Conservation (phyloP, 345 rosid species). For the Odontarrhena argentea region DNA sequence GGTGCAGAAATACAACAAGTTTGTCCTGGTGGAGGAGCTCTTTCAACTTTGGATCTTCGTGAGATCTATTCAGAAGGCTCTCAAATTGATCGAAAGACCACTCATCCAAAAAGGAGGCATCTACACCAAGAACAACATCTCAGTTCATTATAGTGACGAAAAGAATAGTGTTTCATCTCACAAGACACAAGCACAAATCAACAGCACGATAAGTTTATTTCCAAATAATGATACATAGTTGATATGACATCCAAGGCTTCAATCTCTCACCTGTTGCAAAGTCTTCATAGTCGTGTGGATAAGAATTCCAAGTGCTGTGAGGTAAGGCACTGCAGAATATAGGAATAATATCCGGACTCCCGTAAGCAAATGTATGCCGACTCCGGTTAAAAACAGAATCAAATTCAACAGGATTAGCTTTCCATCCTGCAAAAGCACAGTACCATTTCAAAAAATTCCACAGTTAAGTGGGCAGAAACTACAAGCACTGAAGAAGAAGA, state of each 20-base stretch:
- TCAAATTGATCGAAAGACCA: constrained; percentile 97
- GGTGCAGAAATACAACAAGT: constrained; percentile 84
- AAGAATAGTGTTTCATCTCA: neutral
- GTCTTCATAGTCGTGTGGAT: constrained; percentile 92
- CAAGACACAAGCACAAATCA: neutral
- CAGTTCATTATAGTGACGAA: constrained; percentile 11
- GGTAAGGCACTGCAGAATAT: constrained; percentile 84
- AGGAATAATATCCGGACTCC: constrained; percentile 96
- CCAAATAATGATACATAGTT: neutral
- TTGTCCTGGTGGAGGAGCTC: constrained; percentile 78
- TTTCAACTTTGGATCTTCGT: constrained; percentile 68
- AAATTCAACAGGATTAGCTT: constrained; percentile 96
- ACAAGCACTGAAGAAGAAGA: neutral
- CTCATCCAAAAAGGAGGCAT: constrained; percentile 98
- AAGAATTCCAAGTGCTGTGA: constrained; percentile 85
- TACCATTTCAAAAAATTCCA: constrained; percentile 6
- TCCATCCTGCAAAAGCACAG: constrained; percentile 70
- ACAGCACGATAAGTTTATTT: neutral
- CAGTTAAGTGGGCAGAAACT: constrained; percentile 1
- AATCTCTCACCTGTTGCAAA: constrained; percentile 77
- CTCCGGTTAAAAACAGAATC: constrained; percentile 93
- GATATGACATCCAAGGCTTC: constrained; percentile 5
- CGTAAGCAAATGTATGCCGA: constrained; percentile 76
- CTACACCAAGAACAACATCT: constrained; percentile 52
- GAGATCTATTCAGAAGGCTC: constrained; percentile 84